These are phyloP conservation scores for Malus fusca DNA, from an alignment of 306 rosid genomes.

Conservation along the genomic window DNA sequence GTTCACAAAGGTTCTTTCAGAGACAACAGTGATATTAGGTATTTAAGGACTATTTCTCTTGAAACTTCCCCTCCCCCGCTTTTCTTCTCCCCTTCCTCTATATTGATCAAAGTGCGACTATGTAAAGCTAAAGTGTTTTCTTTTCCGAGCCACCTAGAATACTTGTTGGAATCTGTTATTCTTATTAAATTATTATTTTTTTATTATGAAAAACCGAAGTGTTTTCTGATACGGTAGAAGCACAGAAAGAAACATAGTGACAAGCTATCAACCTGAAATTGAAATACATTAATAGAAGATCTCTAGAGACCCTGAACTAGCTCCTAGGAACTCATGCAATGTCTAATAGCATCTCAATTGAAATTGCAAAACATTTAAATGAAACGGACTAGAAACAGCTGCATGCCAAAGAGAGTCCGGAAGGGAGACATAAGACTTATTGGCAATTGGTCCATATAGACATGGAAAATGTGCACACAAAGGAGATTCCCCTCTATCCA, in stretches of 20 bases:
- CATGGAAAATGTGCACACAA: neutral
- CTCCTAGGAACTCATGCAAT: neutral
- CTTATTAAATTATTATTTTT: neutral
- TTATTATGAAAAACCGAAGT: neutral
- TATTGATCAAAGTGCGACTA: neutral
- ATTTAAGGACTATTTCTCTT: conserved; percentile 9
- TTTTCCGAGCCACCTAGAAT: neutral
- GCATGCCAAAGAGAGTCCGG: neutral
- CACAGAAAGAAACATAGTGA: neutral
- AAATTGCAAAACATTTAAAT: neutral
- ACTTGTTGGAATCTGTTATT: neutral
- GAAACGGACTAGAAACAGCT: neutral
- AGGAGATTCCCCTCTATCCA: neutral
- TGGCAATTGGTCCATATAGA: neutral
- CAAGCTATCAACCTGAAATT: neutral
- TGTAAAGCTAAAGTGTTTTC: neutral
- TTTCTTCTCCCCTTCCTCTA: neutral
- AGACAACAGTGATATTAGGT: conserved; percentile 72
- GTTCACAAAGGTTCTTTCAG: conserved; percentile 77
- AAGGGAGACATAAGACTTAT: neutral
- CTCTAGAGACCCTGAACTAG: neutral
- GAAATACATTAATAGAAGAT: neutral
- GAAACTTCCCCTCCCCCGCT: neutral
- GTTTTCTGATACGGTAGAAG: neutral
- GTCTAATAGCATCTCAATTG: neutral